These are phyloP conservation scores for Botrytis medusae DNA, from an alignment of 2,329 filamentous ascomycete genomes.

Conservation along the genomic window DNA sequence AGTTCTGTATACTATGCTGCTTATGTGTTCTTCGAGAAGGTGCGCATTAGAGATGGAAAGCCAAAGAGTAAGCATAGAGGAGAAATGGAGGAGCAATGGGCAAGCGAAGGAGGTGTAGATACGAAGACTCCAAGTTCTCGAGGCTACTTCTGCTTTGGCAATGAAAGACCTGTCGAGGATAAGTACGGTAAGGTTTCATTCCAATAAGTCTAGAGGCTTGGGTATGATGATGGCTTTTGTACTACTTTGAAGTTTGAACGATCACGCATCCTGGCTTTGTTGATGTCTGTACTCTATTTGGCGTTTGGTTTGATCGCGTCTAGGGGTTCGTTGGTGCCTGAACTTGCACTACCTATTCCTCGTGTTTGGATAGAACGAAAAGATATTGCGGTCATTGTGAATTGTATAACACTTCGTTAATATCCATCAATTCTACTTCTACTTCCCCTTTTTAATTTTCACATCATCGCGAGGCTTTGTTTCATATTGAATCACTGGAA, in stretches of 20 bases:
- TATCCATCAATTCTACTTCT: neutral
- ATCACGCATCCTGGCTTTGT: neutral
- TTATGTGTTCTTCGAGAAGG: slow-evolving; percentile 61
- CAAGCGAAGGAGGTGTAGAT: slow-evolving; percentile 5
- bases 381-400: neutral
- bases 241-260: neutral
- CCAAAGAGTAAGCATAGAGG: slow-evolving; percentile 51
- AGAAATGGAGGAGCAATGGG: slow-evolving; percentile 49
- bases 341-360: neutral
- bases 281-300: neutral
- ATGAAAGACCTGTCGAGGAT: slow-evolving; percentile 21
- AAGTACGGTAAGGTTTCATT: slow-evolving; percentile 24
- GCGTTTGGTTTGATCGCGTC: neutral
- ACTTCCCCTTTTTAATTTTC: neutral
- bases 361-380: neutral
- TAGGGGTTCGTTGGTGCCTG: neutral
- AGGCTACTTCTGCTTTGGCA: neutral
- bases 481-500: neutral
- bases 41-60: slow-evolving; percentile 51
- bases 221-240: neutral
- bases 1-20: slow-evolving; percentile 52
- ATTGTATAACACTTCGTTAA: neutral
- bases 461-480: neutral
- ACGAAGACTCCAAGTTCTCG: neutral
- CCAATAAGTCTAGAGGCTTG: neutral